Evolutionary conservation across 139 green algal species (phyloP).

Genomic region (Picochlorum sp.): DNA sequence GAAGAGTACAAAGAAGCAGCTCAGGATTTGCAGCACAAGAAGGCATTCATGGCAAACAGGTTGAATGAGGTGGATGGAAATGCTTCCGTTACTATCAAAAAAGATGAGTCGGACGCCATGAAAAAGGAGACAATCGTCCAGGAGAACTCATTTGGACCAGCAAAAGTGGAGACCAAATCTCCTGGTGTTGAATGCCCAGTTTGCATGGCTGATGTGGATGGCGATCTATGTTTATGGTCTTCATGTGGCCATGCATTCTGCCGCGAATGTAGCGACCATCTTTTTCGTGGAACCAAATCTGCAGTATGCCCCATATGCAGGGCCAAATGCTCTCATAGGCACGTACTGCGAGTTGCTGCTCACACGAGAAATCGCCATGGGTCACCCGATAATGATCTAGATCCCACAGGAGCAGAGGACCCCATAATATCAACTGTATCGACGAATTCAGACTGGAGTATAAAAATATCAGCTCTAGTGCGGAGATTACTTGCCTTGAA

Average conservation of each 20-base stretch:
- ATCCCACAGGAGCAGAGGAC: not conserved
- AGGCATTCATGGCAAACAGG: not conserved
- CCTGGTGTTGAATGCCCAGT: constrained; percentile 27
- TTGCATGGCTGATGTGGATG: constrained; percentile 11
- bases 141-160: not conserved
- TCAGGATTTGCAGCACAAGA: not conserved
- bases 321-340: not conserved
- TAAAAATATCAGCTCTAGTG: not conserved
- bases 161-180: not conserved
- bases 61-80: not conserved
- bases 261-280: constrained; percentile 28
- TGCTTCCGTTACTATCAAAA: not conserved
- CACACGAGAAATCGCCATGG: not conserved
- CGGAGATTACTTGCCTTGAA: not conserved
- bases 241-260: constrained; percentile 51
- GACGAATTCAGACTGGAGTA: not conserved
- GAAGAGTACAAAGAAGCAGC: not conserved
- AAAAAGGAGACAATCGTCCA: not conserved
- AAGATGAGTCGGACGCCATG: not conserved
- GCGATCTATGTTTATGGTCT: constrained; percentile 23
- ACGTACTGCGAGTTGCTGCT: constrained; percentile 1
- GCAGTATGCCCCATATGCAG: not conserved
- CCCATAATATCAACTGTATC: not conserved
- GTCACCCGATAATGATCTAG: not conserved
- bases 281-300: not conserved